Conservation (phyloP, 1,284 basidiomycete genomes). For the Ceratobasidium sp. region DNA sequence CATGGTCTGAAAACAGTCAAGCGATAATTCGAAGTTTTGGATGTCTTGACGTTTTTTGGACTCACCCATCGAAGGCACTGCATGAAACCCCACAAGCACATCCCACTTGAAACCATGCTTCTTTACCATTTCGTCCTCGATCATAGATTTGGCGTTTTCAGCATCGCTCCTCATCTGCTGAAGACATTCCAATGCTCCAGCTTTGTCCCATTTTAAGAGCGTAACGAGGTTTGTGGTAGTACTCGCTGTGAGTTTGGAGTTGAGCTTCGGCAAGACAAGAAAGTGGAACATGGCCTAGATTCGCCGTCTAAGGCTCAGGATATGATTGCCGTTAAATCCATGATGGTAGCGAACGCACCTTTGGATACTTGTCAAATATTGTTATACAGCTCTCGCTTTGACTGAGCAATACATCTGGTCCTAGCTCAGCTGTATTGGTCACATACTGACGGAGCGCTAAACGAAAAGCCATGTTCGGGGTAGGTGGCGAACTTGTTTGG, state of each 20-base stretch:
- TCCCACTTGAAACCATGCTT: conserved; percentile 83
- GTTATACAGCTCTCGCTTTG: conserved; percentile 54
- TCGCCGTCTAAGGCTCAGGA: neutral
- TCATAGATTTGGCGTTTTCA: conserved; percentile 60
- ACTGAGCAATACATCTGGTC: conserved; percentile 14
- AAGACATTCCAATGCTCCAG: conserved; percentile 66
- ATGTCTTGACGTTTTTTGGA: conserved; percentile 10
- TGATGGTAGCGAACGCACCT: conserved; percentile 53
- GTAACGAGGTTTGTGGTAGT: conserved; percentile 68
- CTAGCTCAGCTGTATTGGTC: conserved; percentile 4
- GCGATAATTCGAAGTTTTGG: neutral
- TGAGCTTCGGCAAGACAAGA: conserved; percentile 75
- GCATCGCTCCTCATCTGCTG: conserved; percentile 67
- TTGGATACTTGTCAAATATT: conserved; percentile 87
- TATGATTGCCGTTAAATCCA: neutral
- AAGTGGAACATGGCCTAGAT: conserved; percentile 77
- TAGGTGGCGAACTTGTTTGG: neutral
- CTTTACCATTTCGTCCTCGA: conserved; percentile 84
- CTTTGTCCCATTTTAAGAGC: conserved; percentile 68
- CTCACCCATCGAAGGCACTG: conserved; percentile 68
- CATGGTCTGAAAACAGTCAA: conserved; percentile 64
- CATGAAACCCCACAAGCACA: conserved; percentile 88
- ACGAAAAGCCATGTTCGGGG: conserved; percentile 25
- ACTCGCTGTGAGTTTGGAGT: conserved; percentile 51
- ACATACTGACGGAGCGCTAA: conserved; percentile 31